A percentile compares a stretch with the other conserved stretches of the same genome.
These are phyloP conservation scores for Chloranthus sessilifolius DNA, from an alignment of 164 flowering plant species.

Conservation along the genomic window DNA sequence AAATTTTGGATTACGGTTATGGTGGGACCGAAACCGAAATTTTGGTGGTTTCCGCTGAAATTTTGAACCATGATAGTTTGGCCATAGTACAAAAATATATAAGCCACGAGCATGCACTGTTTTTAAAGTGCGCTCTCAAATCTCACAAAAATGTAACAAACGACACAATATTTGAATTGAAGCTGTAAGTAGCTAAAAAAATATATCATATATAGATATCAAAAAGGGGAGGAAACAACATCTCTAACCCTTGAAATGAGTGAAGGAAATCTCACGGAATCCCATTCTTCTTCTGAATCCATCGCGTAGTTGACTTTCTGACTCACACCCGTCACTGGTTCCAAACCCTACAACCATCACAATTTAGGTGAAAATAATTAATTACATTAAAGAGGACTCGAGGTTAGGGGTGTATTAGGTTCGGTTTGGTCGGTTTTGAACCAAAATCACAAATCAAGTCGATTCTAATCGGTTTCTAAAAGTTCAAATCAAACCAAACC, in stretches of 20 bases:
- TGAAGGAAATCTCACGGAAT: background rate
- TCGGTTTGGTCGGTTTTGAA: background rate
- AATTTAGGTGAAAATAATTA: background rate
- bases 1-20: too few relatives aligned
- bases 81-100: too few relatives aligned
- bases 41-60: too few relatives aligned
- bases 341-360: conserved; percentile 14
- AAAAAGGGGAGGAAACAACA: conserved; percentile 26
- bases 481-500: too few relatives aligned
- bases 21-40: too few relatives aligned
- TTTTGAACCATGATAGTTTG: too few relatives aligned
- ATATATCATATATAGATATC: background rate
- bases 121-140: background rate
- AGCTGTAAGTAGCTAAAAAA: background rate
- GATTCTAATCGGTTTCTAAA: background rate
- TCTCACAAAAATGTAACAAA: too few relatives aligned
- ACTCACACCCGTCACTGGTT: conserved; percentile 16
- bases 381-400: background rate
- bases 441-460: background rate
- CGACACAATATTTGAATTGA: background rate
- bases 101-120: background rate
- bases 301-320: background rate
- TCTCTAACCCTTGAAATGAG: conserved; percentile 3
- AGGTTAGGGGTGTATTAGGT: too few relatives aligned
- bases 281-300: background rate